Evolutionary conservation across 2,329 filamentous ascomycete species (phyloP).

Genomic region (Huntiella bhutanensis): DNA sequence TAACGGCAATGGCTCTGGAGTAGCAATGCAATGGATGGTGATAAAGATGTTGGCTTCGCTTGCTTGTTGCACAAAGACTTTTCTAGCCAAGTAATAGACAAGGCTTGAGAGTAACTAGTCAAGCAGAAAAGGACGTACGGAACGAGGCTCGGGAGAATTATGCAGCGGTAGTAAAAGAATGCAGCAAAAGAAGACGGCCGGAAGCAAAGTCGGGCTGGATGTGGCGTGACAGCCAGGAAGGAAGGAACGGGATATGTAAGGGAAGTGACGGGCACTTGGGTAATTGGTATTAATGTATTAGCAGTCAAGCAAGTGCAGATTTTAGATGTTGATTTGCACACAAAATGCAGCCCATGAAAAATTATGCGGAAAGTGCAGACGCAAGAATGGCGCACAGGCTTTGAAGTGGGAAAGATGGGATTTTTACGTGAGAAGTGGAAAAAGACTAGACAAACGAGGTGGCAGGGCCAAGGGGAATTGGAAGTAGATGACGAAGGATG

Average conservation of each 20-base stretch:
- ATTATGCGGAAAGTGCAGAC: not conserved
- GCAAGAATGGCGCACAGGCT: not conserved
- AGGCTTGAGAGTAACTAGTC: not conserved
- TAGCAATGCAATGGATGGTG: not conserved
- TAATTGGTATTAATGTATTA: not conserved
- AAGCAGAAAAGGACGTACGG: not conserved
- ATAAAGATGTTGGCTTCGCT: not conserved
- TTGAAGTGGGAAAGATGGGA: not conserved
- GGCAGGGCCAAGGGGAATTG: not conserved
- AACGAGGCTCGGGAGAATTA: too few species aligned
- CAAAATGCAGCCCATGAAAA: not conserved
- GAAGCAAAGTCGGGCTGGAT: not conserved
- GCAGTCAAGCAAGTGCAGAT: not conserved
- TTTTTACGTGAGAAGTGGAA: not conserved
- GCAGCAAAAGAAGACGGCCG: not conserved
- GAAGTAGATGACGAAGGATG: not conserved
- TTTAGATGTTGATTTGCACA: not conserved
- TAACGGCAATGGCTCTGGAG: not conserved
- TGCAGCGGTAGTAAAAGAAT: too few species aligned
- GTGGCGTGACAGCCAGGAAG: too few species aligned
- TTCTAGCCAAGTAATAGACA: not conserved
- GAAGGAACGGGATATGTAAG: too few species aligned
- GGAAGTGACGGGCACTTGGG: not conserved
- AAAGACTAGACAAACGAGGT: not conserved
- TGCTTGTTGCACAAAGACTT: not conserved